Conservation (phyloP, 1,284 basidiomycete species). For the Wolfiporia cocos region DNA sequence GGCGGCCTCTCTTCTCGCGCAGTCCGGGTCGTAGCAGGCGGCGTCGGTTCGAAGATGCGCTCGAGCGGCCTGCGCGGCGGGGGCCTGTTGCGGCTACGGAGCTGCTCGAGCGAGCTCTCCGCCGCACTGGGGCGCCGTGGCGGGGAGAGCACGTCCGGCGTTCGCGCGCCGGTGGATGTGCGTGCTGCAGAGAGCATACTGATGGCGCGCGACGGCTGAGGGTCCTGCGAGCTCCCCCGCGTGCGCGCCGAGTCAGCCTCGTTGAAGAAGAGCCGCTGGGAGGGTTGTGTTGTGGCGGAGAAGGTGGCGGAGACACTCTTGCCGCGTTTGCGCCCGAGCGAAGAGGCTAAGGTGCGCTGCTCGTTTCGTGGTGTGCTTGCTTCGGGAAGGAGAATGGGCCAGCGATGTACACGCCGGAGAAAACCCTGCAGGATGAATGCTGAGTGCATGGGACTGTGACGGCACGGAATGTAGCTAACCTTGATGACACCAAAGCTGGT, state of each 20-base stretch:
- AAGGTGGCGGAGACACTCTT: slow-evolving; percentile 13
- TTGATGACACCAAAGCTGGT: slow-evolving; percentile 99
- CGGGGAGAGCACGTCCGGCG: slow-evolving; percentile 16
- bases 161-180: slow-evolving; percentile 20
- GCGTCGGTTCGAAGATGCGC: too few species aligned
- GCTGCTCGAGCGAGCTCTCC: slow-evolving; percentile 29
- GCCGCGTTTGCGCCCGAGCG: slow-evolving; percentile 17
- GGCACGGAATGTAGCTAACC: slow-evolving; percentile 29
- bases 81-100: slow-evolving; percentile 20
- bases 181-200: too few species aligned
- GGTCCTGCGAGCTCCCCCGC: slow-evolving; percentile 18
- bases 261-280: slow-evolving; percentile 4
- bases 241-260: slow-evolving; percentile 11
- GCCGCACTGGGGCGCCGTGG: slow-evolving; percentile 26
- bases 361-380: slow-evolving; percentile 7
- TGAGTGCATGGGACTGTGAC: not conserved
- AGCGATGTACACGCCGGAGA: slow-evolving; percentile 87
- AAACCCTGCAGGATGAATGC: slow-evolving; percentile 60
- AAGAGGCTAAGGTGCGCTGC: slow-evolving; percentile 7
- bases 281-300: slow-evolving; percentile 7
- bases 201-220: slow-evolving; percentile 18
- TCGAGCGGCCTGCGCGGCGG: too few species aligned
- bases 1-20: too few species aligned
- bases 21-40: not conserved
- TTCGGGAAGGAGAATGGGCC: slow-evolving; percentile 64